Conservation (phyloP, 148 eudicot species). For the Heliamphora exappendiculata region DNA sequence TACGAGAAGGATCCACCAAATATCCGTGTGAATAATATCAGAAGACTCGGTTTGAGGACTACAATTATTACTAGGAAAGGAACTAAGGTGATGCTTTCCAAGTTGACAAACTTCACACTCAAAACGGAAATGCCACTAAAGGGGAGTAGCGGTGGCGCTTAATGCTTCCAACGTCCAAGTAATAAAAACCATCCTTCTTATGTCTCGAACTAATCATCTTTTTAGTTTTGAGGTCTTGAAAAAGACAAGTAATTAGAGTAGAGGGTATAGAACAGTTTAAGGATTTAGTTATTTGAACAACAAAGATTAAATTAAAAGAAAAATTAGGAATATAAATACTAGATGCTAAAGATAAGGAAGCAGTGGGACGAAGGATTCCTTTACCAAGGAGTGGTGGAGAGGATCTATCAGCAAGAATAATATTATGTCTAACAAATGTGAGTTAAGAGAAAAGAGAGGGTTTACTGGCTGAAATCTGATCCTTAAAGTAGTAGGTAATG, state of each 20-base stretch:
- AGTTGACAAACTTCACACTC: constrained; percentile 5
- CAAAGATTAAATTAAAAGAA: no score
- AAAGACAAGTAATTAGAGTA: not conserved
- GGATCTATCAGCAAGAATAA: not conserved
- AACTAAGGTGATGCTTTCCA: no score
- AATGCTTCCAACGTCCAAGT: not conserved
- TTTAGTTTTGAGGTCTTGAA: no score
- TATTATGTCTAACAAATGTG: not conserved
- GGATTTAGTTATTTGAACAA: no score
- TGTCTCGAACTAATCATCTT: no score
- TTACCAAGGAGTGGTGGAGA: not conserved
- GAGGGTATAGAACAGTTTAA: not conserved
- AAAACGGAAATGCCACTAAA: not conserved
- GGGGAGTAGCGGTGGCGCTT: not conserved
- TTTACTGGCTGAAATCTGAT: not conserved
- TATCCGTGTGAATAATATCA: no score
- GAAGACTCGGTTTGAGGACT: not conserved
- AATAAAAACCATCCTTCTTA: no score
- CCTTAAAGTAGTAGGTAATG: not conserved
- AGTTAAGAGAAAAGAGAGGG: not conserved
- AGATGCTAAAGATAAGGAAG: no score
- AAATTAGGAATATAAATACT: no score
- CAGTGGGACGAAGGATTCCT: not conserved
- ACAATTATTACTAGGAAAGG: not conserved
- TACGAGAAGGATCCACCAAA: no score